Base-by-base conservation (phyloP, 2,329 filamentous ascomycete species). In the Aureobasidium mangrovei region DNA sequence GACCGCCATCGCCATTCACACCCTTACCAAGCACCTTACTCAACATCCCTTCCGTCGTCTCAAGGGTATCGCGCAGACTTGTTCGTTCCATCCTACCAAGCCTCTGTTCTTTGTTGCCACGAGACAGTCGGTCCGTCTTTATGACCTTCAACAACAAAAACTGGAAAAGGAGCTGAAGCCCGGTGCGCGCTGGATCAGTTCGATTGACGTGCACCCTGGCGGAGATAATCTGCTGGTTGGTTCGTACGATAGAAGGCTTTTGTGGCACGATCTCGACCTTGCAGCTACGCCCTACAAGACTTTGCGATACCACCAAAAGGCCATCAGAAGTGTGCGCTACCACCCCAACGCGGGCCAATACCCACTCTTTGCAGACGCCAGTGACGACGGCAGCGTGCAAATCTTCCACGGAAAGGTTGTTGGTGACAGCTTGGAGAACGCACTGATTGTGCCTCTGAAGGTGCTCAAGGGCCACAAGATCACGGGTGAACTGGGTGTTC, bases 341-440 rank as follows among this genome's bases (percentile, higher is more conserved):
- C 94, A 98, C 71, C 83, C 84, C 56, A 63, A 57, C 3, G 51
- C 55, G 10, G 82, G 83, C 57, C 77, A 77, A 7, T 81, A 84
- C 58, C 91, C 93, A 18, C 77, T 98, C 35, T 97, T 98, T 65
- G 93, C 91, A 0, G 91, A 97, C 67, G 90, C 89, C 24, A 93
- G 87, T 68, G 94, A 98, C 67, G 93, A 98, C 69, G 93, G 93
- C 29, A 89, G 85, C 24, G 74, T 97, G 60, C 93, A 98, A 70
- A 87, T 98, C 53, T 97, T 97, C 81, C 91, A 97, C 68, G 91
- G 90, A 55, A 95, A 91, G 72, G 91, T 97, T 29, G 90, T 94
- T 31, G 89, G 84, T 58, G 93, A 98, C 68, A 77, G 95, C 68
- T 88, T 98, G 81, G 90, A 95, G 74, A 95, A 95, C 65, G 91